These are phyloP conservation scores for Ceriops zippeliana DNA, from an alignment of 345 rosid species.

Conservation along the genomic window DNA sequence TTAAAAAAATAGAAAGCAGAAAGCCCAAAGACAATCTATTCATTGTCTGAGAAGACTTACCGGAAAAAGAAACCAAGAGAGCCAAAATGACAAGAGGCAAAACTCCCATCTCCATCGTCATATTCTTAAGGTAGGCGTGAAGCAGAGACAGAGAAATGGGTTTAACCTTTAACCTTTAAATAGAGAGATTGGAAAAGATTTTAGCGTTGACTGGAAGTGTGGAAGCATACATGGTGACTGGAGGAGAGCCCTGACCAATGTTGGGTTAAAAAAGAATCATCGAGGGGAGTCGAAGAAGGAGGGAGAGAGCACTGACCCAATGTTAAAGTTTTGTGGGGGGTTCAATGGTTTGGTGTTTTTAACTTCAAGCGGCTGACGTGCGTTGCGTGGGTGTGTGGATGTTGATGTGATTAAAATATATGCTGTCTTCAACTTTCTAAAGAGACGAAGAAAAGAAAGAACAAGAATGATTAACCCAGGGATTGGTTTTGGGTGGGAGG, in stretches of 20 bases:
- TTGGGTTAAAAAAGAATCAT: too few relatives aligned
- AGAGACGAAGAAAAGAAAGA: not conserved
- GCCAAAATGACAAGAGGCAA: slow-evolving; percentile 14
- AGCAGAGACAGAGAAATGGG: not conserved
- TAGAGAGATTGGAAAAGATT: not conserved
- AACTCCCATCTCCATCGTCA: not conserved
- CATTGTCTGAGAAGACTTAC: not conserved
- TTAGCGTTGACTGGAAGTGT: not conserved
- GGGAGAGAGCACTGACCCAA: too few relatives aligned
- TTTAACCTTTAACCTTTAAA: not conserved
- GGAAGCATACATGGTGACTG: too few relatives aligned
- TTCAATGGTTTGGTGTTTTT: too few relatives aligned
- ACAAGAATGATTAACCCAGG: too few relatives aligned
- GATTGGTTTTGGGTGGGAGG: too few relatives aligned
- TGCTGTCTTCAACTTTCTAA: not conserved
- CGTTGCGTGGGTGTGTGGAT: too few relatives aligned
- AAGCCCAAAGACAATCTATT: not conserved
- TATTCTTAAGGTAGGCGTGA: not conserved
- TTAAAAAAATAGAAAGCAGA: not conserved
- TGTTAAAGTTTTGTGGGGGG: too few relatives aligned
- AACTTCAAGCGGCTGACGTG: too few relatives aligned
- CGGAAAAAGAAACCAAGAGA: slow-evolving; percentile 2
- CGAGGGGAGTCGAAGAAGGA: too few relatives aligned
- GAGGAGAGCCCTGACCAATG: too few relatives aligned
- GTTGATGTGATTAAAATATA: not conserved